Percentiles rank a stretch among this genome's conserved stretches.
phyloP scores from a whole-genome alignment of 2,329 filamentous ascomycete genomes.

The Microcyclospora tardicrescens region DNA sequence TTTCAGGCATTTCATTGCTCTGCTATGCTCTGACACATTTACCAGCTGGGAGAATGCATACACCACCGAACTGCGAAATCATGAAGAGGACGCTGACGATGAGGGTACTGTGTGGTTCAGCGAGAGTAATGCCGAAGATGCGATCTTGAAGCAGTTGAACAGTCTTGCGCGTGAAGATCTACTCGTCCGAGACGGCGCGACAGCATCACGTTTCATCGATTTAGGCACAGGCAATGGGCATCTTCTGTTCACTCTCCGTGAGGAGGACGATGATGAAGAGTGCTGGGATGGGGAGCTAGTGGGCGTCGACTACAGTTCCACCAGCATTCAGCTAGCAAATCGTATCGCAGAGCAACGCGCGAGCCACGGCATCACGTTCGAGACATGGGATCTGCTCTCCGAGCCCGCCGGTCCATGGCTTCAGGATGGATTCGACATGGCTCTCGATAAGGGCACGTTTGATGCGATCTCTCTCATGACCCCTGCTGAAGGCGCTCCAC shows the following conservation, averaged over 20 bases:
- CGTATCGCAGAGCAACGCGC: constrained; percentile 36
- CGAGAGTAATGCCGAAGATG: constrained; percentile 75
- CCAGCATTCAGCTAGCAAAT: constrained; percentile 61
- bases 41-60: constrained; percentile 51
- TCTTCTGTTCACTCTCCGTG: constrained; percentile 68
- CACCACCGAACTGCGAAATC: constrained; percentile 56
- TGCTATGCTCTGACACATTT: constrained; percentile 3
- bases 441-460: constrained; percentile 97
- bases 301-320: constrained; percentile 75
- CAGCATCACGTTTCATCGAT: constrained; percentile 57
- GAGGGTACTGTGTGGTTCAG: constrained; percentile 94
- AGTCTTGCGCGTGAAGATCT: constrained; percentile 39
- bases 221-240: constrained; percentile 91
- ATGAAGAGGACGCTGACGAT: constrained; percentile 58
- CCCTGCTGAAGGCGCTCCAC: constrained; percentile 4
- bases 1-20: constrained; percentile 1
- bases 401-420: constrained; percentile 43
- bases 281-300: constrained; percentile 57
- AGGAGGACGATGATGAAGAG: constrained; percentile 30
- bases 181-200: constrained; percentile 24
- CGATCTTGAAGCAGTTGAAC: constrained; percentile 53
- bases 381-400: constrained; percentile 39
- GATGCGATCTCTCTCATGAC: constrained; percentile 70
- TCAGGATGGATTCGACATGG: constrained; percentile 61
- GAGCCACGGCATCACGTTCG: constrained; percentile 26